Evolutionary conservation across 306 rosid genomes (phyloP), one percentile per base, ranked within the genome.

Genomic region (Sechiopsis laciniata): DNA sequence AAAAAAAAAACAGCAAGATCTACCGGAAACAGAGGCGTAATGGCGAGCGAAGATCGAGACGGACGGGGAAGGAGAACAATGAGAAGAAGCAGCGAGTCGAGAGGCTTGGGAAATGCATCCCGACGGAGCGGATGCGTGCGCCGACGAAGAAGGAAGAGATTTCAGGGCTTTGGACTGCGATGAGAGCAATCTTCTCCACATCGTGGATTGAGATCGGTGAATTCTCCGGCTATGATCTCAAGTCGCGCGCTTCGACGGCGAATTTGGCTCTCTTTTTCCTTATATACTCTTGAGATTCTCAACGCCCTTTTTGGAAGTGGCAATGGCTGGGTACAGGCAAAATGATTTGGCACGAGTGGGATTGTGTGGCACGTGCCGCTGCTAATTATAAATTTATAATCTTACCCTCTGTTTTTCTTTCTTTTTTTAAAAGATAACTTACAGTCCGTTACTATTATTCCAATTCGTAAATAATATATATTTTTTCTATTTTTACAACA

Each of bases 161-260:
- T 72, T 58, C 72, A 90, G 83, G 93, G 91, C 68, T 86, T 83
- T 83, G 85, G 89, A 85, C 0, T 84, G 80, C 48, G 96, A 87
- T 76, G 85, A 78, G 76, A 88, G 60, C 11, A 89, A 74, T 77
- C 90, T 85, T 74, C 97, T 91, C 87, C 88, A 89, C 97, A 92
- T 88, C 40, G 72, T 75, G 50, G 20, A 51, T 50, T 19, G 53
- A 9, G 16, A 40, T 56, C 60, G 13, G 60, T 19, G 71, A 46
- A 9, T 6, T 16, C 19, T 61, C 29, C 32, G 48, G 10, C 24
- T 62, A 16, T 75, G 78, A 16, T 75, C 78, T 75, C 72, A 42
- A 6, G 48, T 52, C 61, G 72, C 78, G 3, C 40, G 8, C 46
- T 63, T 24, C 16, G 24, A 74, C 19, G 53, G 29, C 65, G 65